These are phyloP conservation scores for Sabuloglossum arenarium DNA, from an alignment of 495 filamentous ascomycete species.

Conservation along the genomic window DNA sequence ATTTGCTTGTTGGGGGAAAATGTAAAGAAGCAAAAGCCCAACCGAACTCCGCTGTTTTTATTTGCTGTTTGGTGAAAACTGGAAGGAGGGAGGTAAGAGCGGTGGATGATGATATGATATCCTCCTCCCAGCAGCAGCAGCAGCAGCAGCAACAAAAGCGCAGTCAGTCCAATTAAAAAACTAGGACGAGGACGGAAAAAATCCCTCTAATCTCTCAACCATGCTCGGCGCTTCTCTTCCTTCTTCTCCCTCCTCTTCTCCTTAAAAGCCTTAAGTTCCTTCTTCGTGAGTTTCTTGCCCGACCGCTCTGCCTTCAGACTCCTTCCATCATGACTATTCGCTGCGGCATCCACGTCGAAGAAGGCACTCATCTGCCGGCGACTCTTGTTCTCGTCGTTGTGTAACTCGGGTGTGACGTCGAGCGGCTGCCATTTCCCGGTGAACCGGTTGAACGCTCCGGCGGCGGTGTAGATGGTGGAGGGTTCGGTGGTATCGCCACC, in stretches of 20 bases:
- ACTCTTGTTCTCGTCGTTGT: conserved; percentile 79
- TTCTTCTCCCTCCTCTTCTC: conserved; percentile 58
- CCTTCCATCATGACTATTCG: conserved; percentile 78
- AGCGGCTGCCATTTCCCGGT: conserved; percentile 65
- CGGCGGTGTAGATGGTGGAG: conserved; percentile 34
- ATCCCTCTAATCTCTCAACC: conserved; percentile 43
- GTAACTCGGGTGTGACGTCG: conserved; percentile 42
- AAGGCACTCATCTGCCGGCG: conserved; percentile 80
- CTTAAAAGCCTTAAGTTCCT: conserved; percentile 56
- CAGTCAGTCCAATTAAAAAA: too few species aligned
- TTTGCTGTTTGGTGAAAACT: too few species aligned
- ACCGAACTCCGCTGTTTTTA: too few species aligned
- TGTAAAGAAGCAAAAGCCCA: too few species aligned
- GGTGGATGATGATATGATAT: too few species aligned
- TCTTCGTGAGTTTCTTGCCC: conserved; percentile 69
- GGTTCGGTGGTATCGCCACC: conserved; percentile 12
- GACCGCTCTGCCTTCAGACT: conserved; percentile 81
- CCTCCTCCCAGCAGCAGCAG: too few species aligned
- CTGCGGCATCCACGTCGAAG: conserved; percentile 95
- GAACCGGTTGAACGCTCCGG: conserved; percentile 75
- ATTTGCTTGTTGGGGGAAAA: too few species aligned
- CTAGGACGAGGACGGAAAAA: too few species aligned
- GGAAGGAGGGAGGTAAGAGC: too few species aligned
- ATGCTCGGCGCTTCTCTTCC: conserved; percentile 83
- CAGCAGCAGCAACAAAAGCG: too few species aligned